Evolutionary conservation across 495 filamentous ascomycete species (phyloP).

Genomic region (Penicilliopsis zonata): DNA sequence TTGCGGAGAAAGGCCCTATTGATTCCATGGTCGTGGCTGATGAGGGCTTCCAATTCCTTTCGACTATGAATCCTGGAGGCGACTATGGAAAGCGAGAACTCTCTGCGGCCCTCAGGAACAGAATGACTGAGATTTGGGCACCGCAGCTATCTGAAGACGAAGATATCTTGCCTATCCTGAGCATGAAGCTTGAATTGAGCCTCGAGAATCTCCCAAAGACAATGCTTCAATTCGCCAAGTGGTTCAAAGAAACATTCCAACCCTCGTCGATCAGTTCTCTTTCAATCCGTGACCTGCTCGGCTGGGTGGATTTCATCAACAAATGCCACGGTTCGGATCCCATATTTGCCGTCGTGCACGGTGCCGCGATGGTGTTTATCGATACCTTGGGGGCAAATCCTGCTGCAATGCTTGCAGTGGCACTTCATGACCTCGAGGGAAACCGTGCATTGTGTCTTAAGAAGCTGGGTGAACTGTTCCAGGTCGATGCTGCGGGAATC

Average conservation of each 20-base stretch:
- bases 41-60: slow-evolving; percentile 88
- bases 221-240: slow-evolving; percentile 80
- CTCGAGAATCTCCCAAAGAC: slow-evolving; percentile 24
- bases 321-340: slow-evolving; percentile 35
- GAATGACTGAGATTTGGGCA: slow-evolving; percentile 99
- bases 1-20: slow-evolving; percentile 85
- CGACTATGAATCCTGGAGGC: slow-evolving; percentile 98
- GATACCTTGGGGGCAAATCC: slow-evolving; percentile 93
- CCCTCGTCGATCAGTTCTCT: slow-evolving; percentile 58
- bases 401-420: slow-evolving; percentile 63
- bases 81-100: slow-evolving; percentile 97
- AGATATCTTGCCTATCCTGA: slow-evolving; percentile 79
- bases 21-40: slow-evolving; percentile 65
- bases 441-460: slow-evolving; percentile 63
- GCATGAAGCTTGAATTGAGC: slow-evolving; percentile 56
- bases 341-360: slow-evolving; percentile 58
- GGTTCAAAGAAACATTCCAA: slow-evolving; percentile 76
- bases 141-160: slow-evolving; percentile 65
- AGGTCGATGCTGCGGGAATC: slow-evolving; percentile 44
- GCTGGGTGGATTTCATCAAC: slow-evolving; percentile 93
- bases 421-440: slow-evolving; percentile 39
- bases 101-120: slow-evolving; percentile 86
- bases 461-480: slow-evolving; percentile 55
- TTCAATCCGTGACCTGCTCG: slow-evolving; percentile 80
- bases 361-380: slow-evolving; percentile 90